Evolutionary conservation across 495 filamentous ascomycete species (phyloP).

Genomic region (Hypoxylon lienhwacheense): DNA sequence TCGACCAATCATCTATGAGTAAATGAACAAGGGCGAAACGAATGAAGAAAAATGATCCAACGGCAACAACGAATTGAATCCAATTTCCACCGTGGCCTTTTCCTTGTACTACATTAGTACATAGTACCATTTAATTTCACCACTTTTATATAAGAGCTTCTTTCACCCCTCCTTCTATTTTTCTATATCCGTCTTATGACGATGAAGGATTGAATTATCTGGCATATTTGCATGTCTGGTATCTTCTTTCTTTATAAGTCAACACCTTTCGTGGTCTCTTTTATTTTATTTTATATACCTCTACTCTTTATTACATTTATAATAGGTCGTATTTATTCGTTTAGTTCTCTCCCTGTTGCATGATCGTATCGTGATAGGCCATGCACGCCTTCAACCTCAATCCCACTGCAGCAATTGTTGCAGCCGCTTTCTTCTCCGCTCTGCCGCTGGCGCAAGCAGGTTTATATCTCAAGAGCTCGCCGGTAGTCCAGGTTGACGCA

Average conservation of each 20-base stretch:
- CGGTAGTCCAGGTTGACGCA: constrained; percentile 82
- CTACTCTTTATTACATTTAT: too few species aligned
- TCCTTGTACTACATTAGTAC: constrained; percentile 28
- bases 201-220: constrained; percentile 11
- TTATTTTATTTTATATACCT: neutral
- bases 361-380: constrained; percentile 7
- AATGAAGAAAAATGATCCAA: neutral
- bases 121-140: constrained; percentile 24
- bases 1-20: constrained; percentile 10
- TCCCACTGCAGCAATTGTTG: constrained; percentile 48
- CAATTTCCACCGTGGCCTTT: constrained; percentile 46
- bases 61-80: constrained; percentile 21
- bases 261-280: neutral
- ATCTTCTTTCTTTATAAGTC: too few species aligned
- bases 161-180: neutral
- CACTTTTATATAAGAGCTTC: too few species aligned
- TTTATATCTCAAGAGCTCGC: constrained; percentile 83
- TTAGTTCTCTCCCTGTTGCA: neutral
- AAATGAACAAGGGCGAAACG: neutral
- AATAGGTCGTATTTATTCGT: neutral
- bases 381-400: constrained; percentile 49
- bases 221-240: too few species aligned
- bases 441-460: constrained; percentile 65
- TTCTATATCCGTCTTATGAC: constrained; percentile 7
- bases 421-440: constrained; percentile 52